Evolutionary conservation across 108 stramenopile species (phyloP), one percentile per base, ranked within the genome.

Genomic region (Nannochloropsis oceanica): DNA sequence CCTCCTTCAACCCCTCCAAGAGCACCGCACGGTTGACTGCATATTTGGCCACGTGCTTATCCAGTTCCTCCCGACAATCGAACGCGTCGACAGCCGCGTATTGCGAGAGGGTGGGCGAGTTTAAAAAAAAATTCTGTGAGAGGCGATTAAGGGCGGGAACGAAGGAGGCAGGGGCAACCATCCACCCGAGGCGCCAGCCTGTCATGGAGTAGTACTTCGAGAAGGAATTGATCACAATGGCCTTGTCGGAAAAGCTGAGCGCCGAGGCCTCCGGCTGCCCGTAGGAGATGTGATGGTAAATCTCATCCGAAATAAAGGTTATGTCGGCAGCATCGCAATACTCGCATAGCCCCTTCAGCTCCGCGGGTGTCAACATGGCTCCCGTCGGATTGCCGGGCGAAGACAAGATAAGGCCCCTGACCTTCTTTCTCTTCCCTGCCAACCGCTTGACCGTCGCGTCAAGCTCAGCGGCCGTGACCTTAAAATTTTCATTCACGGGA

Each of bases 191-290:
- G 44, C 95, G 86, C 96, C 95, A 96, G 46, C 96, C 95, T 12
- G 94, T 93, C 97, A 97, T 97, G 80, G 94, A 95, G 82, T 95
- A 96, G 86, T 94, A 97, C 85, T 97, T 97, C 82, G 93, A 93
- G 86, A 97, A 97, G 59, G 93, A 93, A 90, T 97, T 97, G 87
- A 97, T 94, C 43, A 97, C 92, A 9, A 96, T 43, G 12, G 93
- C 94, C 25, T 90, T 92, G 26, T 85, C 83, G 9, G 93, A 93
- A 84, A 84, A 95, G 44, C 88, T 46, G 42, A 96, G 89, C 13
- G 96, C 95, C 20, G 95, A 95, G 13, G 95, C 94, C 89, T 94
- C 94, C 87, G 91, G 42, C 86, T 92, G 91, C 27, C 93, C 95
- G 86, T 95, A 97, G 42, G 92, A 91, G 25, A 97, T 97, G 13